Base-by-base conservation (phyloP, 73 alveolate species). In the Urostyla sp. region DNA sequence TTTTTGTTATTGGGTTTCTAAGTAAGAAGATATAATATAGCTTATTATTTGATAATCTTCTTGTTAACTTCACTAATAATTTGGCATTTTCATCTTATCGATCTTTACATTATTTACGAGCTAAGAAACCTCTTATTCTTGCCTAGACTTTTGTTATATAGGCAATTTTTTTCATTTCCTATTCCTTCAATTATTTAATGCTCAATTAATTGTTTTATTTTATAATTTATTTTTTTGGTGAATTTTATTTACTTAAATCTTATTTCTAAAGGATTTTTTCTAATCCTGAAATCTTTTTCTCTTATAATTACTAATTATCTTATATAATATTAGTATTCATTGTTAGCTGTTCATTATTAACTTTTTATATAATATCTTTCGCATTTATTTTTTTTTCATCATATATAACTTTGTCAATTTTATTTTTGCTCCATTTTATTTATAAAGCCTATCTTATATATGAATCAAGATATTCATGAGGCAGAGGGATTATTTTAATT, bases 21-120 rank as follows among this genome's bases (percentile, higher is more conserved):
- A 59, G 15, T 32, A 59, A 31, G 35, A 59, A 59, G 35, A 59
- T 21, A 34, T 28, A 36, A 20, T 59, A 59, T 5, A 59, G 76
- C 27, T 59, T 59, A 10, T 27, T 32, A 59, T 59, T 55, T 18
- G 57, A n/a, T 24, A 59, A 20, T 34, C 32, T 59, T 24, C 76
- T 24, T 4, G 32, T 3, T 11, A 28, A 5, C 24, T 36, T 59
- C 10, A 32, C 52, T 3, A 59, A 3, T 55, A 59, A 35, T 5
- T 13, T 36, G 30, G 10, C 32, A n/a, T 27, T 21, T 3, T 23
- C 34, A 6, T 24, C 53, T 4, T 59, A 5, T 30, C 37, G 10
- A 3, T n/a, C 4, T 3, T 3, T 7, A 34, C 5, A 34, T 7
- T 59, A 20, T 7, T 28, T 32, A 35, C 76, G 32, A 8, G 55